A percentile compares a stretch with the other conserved stretches of the same genome.
phyloP scores from a whole-genome alignment of 1,139 yeast species.

The Kodamaea sp. region DNA sequence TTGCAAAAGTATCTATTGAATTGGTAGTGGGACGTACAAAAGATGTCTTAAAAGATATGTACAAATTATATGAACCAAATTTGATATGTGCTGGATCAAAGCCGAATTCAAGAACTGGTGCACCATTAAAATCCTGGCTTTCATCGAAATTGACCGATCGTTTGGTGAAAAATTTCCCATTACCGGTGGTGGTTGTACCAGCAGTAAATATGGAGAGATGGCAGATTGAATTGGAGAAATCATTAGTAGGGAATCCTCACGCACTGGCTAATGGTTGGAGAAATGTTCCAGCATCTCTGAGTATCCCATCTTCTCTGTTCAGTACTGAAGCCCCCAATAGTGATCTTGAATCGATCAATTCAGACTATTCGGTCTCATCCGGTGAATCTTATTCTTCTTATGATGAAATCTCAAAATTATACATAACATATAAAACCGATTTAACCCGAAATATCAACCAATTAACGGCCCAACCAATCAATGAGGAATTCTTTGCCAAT shows the following conservation, averaged over 20 bases:
- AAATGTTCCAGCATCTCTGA: slow-evolving; percentile 7
- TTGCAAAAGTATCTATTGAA: slow-evolving; percentile 60
- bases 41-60: slow-evolving; percentile 56
- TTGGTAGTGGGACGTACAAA: slow-evolving; percentile 58
- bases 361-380: slow-evolving; percentile 18
- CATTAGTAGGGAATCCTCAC: neutral
- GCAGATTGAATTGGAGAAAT: slow-evolving; percentile 33
- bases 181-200: slow-evolving; percentile 70
- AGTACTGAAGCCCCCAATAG: neutral
- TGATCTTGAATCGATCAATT: slow-evolving; percentile 10
- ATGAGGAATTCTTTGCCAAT: slow-evolving; percentile 31
- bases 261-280: slow-evolving; percentile 16
- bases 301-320: neutral
- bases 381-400: slow-evolving; percentile 37
- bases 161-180: slow-evolving; percentile 57
- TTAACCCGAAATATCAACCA: slow-evolving; percentile 19
- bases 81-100: slow-evolving; percentile 61
- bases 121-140: slow-evolving; percentile 57
- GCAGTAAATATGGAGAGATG: slow-evolving; percentile 57
- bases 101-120: slow-evolving; percentile 40
- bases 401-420: slow-evolving; percentile 37
- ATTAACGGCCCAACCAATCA: slow-evolving; percentile 17
- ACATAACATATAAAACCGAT: slow-evolving; percentile 26
- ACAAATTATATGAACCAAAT: slow-evolving; percentile 61
- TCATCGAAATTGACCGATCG: slow-evolving; percentile 62